phyloP scores from a whole-genome alignment of 2,329 filamentous ascomycete genomes.

The Calonectria pseudoturangicola region DNA sequence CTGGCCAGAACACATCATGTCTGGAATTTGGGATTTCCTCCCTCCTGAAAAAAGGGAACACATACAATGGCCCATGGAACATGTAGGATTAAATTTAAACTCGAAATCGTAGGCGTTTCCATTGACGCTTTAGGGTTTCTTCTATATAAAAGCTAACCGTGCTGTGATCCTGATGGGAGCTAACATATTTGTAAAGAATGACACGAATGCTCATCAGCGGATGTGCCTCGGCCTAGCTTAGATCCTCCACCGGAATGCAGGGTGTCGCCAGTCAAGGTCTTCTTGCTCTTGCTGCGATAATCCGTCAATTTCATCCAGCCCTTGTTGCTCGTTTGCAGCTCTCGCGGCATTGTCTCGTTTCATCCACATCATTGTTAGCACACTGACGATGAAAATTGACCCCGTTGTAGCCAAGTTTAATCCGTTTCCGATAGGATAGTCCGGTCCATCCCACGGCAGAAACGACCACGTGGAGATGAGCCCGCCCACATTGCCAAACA shows the following conservation, averaged over 20 bases:
- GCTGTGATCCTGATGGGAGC: too few species aligned
- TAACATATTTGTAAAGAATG: not conserved
- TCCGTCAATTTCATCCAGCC: constrained; percentile 4
- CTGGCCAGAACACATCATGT: constrained; percentile 16
- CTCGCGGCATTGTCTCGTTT: not conserved
- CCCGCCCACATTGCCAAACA: constrained; percentile 71
- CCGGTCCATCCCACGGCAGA: constrained; percentile 76
- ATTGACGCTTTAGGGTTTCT: not conserved
- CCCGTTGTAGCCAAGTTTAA: constrained; percentile 63
- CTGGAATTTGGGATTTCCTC: constrained; percentile 8
- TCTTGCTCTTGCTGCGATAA: constrained; percentile 13
- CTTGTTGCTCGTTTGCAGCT: not conserved
- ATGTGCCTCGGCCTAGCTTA: not conserved
- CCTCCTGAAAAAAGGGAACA: not conserved
- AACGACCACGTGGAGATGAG: constrained; percentile 80
- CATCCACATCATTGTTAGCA: not conserved
- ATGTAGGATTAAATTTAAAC: not conserved
- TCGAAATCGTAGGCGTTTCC: not conserved
- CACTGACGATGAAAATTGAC: not conserved
- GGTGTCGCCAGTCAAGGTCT: constrained; percentile 13
- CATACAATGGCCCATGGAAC: constrained; percentile 11
- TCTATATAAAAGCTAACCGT: too few species aligned
- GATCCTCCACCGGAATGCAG: constrained; percentile 16
- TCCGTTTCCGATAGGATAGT: constrained; percentile 80
- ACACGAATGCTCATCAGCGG: too few species aligned